Conservation (phyloP, 352 stramenopile species). For the Phytophthora crassamura region DNA sequence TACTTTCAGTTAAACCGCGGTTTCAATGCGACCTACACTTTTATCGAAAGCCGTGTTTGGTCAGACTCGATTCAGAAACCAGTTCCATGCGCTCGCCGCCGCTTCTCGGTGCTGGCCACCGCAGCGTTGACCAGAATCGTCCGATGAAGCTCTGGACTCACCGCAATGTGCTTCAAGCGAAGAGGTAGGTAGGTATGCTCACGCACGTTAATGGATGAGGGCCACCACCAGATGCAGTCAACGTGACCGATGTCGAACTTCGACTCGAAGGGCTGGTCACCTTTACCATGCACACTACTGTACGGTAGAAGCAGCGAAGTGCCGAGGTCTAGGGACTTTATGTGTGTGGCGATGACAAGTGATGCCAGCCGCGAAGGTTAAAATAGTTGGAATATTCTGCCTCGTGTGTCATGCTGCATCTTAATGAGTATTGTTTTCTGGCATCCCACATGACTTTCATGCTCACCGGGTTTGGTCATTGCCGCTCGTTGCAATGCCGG, state of each 20-base stretch:
- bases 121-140: not conserved
- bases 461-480: conserved; percentile 11
- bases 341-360: no score
- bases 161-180: conserved; percentile 11
- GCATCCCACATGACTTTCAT: conserved; percentile 16
- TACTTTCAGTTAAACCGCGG: not conserved
- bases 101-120: conserved; percentile 4
- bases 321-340: not conserved
- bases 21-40: not conserved
- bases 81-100: not conserved
- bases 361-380: not conserved
- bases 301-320: not conserved
- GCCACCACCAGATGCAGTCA: conserved; percentile 2
- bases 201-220: not conserved
- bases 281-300: conserved; percentile 10
- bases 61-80: conserved; percentile 21
- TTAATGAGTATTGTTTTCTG: conserved; percentile 10
- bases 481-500: conserved; percentile 3
- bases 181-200: not conserved
- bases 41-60: not conserved
- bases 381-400: not conserved
- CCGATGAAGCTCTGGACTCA: conserved; percentile 7
- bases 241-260: conserved; percentile 3
- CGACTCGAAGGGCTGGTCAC: not conserved
- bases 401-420: not conserved